Base-by-base conservation (phyloP, 108 stramenopile species). In the Conticribra weissflogii region DNA sequence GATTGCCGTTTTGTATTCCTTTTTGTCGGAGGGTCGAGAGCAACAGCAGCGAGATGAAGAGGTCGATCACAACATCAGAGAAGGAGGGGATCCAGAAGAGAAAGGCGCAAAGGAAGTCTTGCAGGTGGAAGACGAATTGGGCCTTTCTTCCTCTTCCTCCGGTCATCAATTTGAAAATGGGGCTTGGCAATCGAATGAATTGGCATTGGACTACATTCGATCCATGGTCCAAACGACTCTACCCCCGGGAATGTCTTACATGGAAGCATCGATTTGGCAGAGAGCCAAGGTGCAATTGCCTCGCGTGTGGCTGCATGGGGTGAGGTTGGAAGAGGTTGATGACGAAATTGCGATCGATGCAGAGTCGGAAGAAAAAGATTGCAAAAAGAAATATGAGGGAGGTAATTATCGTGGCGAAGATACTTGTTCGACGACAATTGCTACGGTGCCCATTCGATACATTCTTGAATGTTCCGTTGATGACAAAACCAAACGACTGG, bases 391-490 rank as follows among this genome's bases (percentile, higher is more conserved):
- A 33, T n/a, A n/a, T n/a, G n/a, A n/a, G n/a, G n/a, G n/a, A n/a
- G n/a, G n/a, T n/a, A n/a, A n/a, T n/a, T n/a, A n/a, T n/a, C n/a
- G n/a, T n/a, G n/a, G n/a, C n/a, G n/a, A n/a, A n/a, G n/a, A n/a
- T n/a, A n/a, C n/a, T n/a, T n/a, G n/a, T n/a, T 2, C 24, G 0
- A 14, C 48, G 18, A 32, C 29, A 19, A 72, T 63, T 28, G 62
- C 59, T 36, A 57, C 51, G 19, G 22, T 78, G 1, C 76, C 76
- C n/a, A 57, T 78, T n/a, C 62, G 65, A 53, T 78, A 56, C 47
- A 33, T 51, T 15, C 49, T 78, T 49, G 63, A 78, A 65, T 78
- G 76, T 48, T 69, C 76, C 8, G 76, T 78, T 24, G 76, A 78
- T 33, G 68, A 70, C 46, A 57, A 46, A 21, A 30, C 50, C 3